Conservation (phyloP, 1,139 yeast genomes). For the Taphrina confusa region DNA sequence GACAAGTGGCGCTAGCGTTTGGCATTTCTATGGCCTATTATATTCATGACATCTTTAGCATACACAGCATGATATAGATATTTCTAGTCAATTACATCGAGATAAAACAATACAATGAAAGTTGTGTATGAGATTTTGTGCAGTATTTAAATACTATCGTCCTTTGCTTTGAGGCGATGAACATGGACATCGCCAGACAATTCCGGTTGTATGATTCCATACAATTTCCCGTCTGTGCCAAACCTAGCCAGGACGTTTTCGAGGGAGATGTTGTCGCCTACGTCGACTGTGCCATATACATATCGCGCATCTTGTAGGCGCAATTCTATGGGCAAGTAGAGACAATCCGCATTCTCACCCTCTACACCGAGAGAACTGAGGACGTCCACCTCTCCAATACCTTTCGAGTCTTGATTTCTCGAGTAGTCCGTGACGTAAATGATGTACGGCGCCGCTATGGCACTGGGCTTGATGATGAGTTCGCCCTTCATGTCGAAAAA, state of each 20-base stretch:
- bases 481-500: conserved; percentile 7
- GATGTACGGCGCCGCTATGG: background rate
- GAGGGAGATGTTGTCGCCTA: background rate
- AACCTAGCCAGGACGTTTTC: background rate
- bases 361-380: background rate
- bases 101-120: no score
- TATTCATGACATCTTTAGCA: no score
- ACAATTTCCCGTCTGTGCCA: conserved; percentile 1
- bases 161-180: background rate
- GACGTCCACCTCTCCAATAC: background rate
- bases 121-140: no score
- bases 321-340: background rate
- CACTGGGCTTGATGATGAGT: background rate
- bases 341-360: conserved; percentile 5
- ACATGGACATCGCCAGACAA: background rate
- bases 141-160: no score
- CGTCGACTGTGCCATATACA: background rate
- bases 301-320: conserved; percentile 4
- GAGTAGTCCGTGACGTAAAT: conserved; percentile 3
- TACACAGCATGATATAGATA: no score
- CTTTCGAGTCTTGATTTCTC: background rate
- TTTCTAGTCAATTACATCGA: no score
- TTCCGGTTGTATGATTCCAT: conserved; percentile 6
- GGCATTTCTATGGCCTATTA: no score
- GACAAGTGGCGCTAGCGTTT: no score